Evolutionary conservation across 495 filamentous ascomycete species (phyloP), one percentile per base, ranked within the genome.

Genomic region (Penicillium pancosmium): DNA sequence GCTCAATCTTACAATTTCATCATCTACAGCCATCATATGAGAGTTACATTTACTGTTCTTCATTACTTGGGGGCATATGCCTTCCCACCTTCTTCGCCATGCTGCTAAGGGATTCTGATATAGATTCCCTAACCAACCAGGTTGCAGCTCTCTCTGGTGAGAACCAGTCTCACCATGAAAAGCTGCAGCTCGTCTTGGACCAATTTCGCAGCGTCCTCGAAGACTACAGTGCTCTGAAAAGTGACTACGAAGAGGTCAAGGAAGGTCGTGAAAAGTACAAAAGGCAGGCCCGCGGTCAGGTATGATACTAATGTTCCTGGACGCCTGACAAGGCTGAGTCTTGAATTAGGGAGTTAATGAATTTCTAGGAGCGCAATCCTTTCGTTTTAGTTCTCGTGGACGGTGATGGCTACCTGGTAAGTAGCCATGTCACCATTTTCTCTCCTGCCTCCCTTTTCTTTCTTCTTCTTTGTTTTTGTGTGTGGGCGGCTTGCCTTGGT

Each of bases 331-430:
- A 16, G 41, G 16, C 16, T 5, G 16, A 16, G 41, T 18, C 36
- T 40, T 31, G n/a, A 34, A 35, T 6, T 34, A 33, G 40, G 15
- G 31, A 27, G 21, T 50, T 63, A 31, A 66, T 35, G 18, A 16
- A 13, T 2, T 8, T 52, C 44, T 54, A 80, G 74, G 80, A 81
- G 8, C 79, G 76, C n/a, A 86, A 83, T 61, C 79, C 85, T 3
- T 87, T 86, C 56, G 80, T 82, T 0, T 73, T 86, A 16, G 81
- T 87, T 9, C 70, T 88, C 6, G 70, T 88, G 21, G 85, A 89
- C 58, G 84, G 84, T 33, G 83, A 88, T 67, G 82, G 81, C 5
- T 88, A 86, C 64, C 69, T 84, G 33, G 72, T 74, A 33, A 53
- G 70, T 41, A 9, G 6, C 9, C 4, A 16, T 44, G 41, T 4